These are phyloP conservation scores for Claviceps capensis DNA, from an alignment of 2,329 filamentous ascomycete genomes.

Conservation along the genomic window DNA sequence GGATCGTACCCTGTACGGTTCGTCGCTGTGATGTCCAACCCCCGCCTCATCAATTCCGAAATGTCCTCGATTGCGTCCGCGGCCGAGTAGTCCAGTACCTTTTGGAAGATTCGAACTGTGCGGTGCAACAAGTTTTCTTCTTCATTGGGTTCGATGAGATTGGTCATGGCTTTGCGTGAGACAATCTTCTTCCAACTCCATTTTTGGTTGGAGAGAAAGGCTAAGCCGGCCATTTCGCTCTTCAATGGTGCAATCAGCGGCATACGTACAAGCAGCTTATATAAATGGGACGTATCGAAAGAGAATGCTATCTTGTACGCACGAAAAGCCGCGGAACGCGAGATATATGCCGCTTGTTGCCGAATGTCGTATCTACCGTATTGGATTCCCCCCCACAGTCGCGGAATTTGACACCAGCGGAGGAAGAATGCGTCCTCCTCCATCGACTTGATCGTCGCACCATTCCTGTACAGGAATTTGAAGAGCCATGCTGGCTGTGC, in stretches of 20 bases:
- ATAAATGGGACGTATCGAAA: neutral
- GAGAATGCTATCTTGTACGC: neutral
- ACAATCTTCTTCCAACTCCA: neutral
- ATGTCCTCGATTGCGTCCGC: neutral
- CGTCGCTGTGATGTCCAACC: neutral
- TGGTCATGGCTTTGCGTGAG: neutral
- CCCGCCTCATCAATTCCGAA: neutral
- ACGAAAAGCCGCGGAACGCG: neutral
- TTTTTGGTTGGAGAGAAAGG: neutral
- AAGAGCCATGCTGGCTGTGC: conserved; percentile 1
- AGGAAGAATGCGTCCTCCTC: neutral
- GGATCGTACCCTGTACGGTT: neutral
- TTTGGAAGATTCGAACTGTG: neutral
- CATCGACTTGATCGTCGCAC: neutral
- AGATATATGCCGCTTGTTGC: neutral
- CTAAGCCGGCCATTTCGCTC: neutral
- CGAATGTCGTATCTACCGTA: neutral
- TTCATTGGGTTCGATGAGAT: neutral
- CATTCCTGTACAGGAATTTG: neutral
- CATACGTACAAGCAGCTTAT: neutral
- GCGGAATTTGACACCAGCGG: neutral
- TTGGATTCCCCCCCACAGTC: neutral
- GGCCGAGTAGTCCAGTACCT: neutral
- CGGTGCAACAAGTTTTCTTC: neutral
- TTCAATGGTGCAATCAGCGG: neutral